Percentiles rank a stretch among this genome's conserved stretches.
phyloP scores from a whole-genome alignment of 164 flowering plant genomes.

The Dillenia turbinata region DNA sequence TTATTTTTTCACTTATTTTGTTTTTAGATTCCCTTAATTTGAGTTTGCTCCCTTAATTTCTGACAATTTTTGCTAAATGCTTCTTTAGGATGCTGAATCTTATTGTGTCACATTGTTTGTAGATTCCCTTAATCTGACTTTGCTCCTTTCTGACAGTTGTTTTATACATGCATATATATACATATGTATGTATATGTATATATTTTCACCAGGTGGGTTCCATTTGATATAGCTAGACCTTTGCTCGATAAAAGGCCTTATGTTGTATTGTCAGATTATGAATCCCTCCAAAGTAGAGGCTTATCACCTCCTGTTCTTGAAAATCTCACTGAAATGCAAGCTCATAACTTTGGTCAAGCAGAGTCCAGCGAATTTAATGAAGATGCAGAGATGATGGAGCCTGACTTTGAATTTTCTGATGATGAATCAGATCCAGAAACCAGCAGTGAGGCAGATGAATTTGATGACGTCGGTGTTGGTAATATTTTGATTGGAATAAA shows the following conservation, averaged over 20 bases:
- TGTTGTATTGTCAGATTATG: conserved; percentile 62
- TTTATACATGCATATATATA: background rate
- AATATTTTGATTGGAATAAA: conserved; percentile 45
- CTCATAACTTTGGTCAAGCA: conserved; percentile 24
- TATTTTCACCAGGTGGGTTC: conserved; percentile 69
- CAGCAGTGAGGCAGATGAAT: conserved; percentile 16
- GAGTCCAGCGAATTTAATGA: conserved; percentile 44
- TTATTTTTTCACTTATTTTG: background rate
- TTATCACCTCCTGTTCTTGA: conserved; percentile 21
- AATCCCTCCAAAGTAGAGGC: conserved; percentile 30
- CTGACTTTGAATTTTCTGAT: conserved; percentile 51
- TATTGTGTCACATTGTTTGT: background rate
- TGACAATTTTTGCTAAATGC: too few relatives aligned
- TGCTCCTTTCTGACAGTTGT: background rate
- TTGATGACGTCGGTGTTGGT: conserved; percentile 35
- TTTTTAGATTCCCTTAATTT: background rate
- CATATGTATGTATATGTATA: background rate
- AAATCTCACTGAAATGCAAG: conserved; percentile 23
- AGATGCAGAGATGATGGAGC: conserved; percentile 48
- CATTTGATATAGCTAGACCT: conserved; percentile 60
- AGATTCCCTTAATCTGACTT: background rate
- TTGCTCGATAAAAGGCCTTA: conserved; percentile 64
- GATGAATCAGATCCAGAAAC: conserved; percentile 44
- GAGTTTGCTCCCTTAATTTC: background rate
- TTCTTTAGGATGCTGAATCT: too few relatives aligned